Evolutionary conservation across 2,329 filamentous ascomycete genomes (phyloP).

Genomic region (Nannizzia gypsea): DNA sequence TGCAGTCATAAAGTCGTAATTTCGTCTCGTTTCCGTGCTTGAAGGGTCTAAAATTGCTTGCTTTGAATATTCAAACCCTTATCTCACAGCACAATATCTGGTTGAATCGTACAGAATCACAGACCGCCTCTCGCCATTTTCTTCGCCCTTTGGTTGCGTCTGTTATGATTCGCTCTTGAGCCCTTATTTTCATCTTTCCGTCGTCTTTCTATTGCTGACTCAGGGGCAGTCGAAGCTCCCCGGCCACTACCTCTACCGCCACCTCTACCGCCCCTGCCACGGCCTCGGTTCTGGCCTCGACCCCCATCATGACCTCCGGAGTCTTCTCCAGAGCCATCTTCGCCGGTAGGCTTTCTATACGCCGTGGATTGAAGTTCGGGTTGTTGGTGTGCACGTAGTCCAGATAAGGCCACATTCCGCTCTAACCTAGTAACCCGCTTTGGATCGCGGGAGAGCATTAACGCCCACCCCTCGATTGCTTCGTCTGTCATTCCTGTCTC

Average conservation of each 20-base stretch:
- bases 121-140: conserved; percentile 49
- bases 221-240: conserved; percentile 42
- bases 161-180: conserved; percentile 74
- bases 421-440: conserved; percentile 59
- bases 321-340: conserved; percentile 10
- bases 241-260: conserved; percentile 42
- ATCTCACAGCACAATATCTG: not conserved
- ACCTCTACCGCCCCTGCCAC: conserved; percentile 38
- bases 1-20: not conserved
- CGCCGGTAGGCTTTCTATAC: conserved; percentile 38
- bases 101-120: conserved; percentile 16
- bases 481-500: conserved; percentile 88
- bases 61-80: not conserved
- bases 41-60: not conserved
- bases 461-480: conserved; percentile 82
- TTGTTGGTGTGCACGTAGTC: conserved; percentile 40
- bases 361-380: conserved; percentile 52
- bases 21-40: not conserved
- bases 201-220: conserved; percentile 58
- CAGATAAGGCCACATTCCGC: conserved; percentile 51
- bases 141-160: conserved; percentile 55
- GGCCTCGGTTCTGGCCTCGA: conserved; percentile 36
- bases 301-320: conserved; percentile 22
- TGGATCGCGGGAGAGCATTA: conserved; percentile 69
- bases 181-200: conserved; percentile 75